Base-by-base conservation (phyloP, 331 rosid genomes). In the Rosa hybrid region DNA sequence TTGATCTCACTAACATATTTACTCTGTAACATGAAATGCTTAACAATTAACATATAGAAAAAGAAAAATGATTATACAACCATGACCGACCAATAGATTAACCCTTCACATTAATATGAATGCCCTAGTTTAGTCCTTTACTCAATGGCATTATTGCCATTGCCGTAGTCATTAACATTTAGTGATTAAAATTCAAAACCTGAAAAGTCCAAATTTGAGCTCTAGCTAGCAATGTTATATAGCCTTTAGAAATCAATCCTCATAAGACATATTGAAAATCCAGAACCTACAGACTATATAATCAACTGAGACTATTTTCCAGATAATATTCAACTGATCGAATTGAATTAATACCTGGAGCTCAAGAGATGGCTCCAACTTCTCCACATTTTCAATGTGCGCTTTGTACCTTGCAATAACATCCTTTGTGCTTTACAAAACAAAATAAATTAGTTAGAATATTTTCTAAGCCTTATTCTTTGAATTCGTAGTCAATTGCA, bases 281-380 rank as follows among this genome's bases (percentile, higher is more conserved):
- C 42, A 63, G 7, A 25, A 27, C 68, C 67, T 23, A 60, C 2
- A 21, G 9, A 12, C 38, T 25, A 62, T 27, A 25, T 30, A 30
- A 60, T 60, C 70, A 64, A 60, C 67, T 14, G 6, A 20, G 46
- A 18, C 5, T 8, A 8, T 5, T 63, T 34, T 38, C 16, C 7
- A 68, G 1, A 17, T 10, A n/a, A 8, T 20, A 38, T 30, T 13
- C 34, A 14, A 34, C 70, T 30, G 7, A 34, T 65, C 6, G 2
- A 39, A 68, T 68, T 12, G 4, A 18, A 39, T 20, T n/a, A 39
- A 63, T 86, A 91, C 94, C 94, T 90, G 92, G 60, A 78, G 63
- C 46, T 83, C 86, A 41, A 86, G 78, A 17, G 87, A 79, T 11
- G 90, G 68, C 49, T 78, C 84, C 81, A 27, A 17, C 54, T 80